These are phyloP conservation scores for Candida mattraensis DNA, from an alignment of 805 yeast genomes.

Conservation along the genomic window DNA sequence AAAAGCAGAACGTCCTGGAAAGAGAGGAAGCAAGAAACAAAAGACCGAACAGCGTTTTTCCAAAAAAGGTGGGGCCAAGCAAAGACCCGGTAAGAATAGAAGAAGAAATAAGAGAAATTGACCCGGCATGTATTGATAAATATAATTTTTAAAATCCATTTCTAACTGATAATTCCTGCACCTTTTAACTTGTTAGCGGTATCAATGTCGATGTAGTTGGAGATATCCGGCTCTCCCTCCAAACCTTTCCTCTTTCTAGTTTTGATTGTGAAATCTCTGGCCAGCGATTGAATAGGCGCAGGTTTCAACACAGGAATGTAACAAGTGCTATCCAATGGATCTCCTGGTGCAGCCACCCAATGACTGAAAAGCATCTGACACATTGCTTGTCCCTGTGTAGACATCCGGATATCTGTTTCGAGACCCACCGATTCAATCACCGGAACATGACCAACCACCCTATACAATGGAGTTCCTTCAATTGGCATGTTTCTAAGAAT, in stretches of 20 bases:
- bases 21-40: constrained; percentile 54
- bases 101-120: constrained; percentile 37
- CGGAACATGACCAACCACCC: constrained; percentile 67
- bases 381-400: constrained; percentile 77
- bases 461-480: constrained; percentile 69
- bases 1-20: constrained; percentile 43
- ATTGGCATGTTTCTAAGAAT: constrained; percentile 50
- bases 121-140: constrained; percentile 1
- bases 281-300: constrained; percentile 66
- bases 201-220: constrained; percentile 64
- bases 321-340: constrained; percentile 73
- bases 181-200: constrained; percentile 49
- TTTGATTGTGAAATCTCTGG: constrained; percentile 87
- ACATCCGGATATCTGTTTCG: constrained; percentile 78
- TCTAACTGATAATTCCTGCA: constrained; percentile 20
- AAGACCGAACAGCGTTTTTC: constrained; percentile 44
- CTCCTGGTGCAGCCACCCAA: constrained; percentile 87
- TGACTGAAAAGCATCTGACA: constrained; percentile 62
- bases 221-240: constrained; percentile 65
- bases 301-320: constrained; percentile 71
- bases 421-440: constrained; percentile 89
- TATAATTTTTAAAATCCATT: constrained; percentile 6
- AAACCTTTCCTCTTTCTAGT: constrained; percentile 88
- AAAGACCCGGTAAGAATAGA: constrained; percentile 57
- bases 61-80: constrained; percentile 23